phyloP scores from a whole-genome alignment of 495 filamentous ascomycete species.

The Poronia punctata region DNA sequence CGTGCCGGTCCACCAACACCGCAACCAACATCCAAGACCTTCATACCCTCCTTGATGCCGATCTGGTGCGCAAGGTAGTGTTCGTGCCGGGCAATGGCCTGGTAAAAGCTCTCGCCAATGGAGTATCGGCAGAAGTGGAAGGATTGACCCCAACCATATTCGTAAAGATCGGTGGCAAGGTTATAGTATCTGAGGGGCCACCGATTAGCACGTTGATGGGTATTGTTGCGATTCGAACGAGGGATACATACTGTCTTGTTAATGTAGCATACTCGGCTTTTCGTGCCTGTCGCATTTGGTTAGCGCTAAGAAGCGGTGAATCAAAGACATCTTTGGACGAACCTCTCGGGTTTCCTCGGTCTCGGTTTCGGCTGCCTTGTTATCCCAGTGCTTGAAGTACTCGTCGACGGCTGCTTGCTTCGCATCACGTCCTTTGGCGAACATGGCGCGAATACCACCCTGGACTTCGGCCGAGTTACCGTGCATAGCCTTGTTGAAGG shows the following conservation, averaged over 20 bases:
- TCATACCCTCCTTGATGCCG: constrained; percentile 78
- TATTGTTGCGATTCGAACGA: no score
- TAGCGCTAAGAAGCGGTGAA: constrained; percentile 6
- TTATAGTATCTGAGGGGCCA: constrained; percentile 78
- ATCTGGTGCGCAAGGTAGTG: constrained; percentile 94
- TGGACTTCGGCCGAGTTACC: constrained; percentile 67
- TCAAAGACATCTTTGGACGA: constrained; percentile 15
- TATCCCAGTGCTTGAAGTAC: constrained; percentile 99
- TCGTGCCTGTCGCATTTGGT: constrained; percentile 50
- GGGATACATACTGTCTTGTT: constrained; percentile 73
- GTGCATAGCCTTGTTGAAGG: constrained; percentile 87
- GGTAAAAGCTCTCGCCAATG: constrained; percentile 77
- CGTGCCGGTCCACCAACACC: constrained; percentile 96
- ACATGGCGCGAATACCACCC: constrained; percentile 75
- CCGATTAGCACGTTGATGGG: background rate
- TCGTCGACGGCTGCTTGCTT: constrained; percentile 90
- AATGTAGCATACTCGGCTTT: constrained; percentile 89
- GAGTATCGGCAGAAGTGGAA: constrained; percentile 99
- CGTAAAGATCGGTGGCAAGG: constrained; percentile 93
- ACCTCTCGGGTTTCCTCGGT: constrained; percentile 76
- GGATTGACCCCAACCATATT: constrained; percentile 89
- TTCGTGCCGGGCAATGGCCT: constrained; percentile 94
- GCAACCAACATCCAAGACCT: constrained; percentile 93
- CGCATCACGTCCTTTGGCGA: constrained; percentile 72
- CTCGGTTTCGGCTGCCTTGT: constrained; percentile 76